Conservation (phyloP, 176 grass and related monocot genomes). For the Carex pumila region DNA sequence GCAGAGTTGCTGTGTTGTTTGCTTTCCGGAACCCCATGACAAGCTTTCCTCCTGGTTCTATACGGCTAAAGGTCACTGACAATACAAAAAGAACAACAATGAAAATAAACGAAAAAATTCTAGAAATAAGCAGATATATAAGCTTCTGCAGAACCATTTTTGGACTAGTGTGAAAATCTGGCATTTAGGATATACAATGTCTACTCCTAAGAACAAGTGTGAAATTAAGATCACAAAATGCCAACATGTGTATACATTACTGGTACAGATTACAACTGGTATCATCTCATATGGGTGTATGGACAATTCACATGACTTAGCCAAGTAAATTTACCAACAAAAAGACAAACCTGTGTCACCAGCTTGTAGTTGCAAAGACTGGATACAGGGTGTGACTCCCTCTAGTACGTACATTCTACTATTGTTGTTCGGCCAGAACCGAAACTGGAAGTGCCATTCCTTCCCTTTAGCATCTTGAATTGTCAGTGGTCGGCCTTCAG, state of each 20-base stretch:
- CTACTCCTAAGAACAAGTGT: background rate
- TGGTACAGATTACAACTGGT: background rate
- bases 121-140: background rate
- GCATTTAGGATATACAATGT: background rate
- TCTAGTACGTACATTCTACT: slow-evolving; percentile 99
- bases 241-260: background rate
- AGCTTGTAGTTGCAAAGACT: slow-evolving; percentile 97
- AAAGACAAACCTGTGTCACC: slow-evolving; percentile 86
- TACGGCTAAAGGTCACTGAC: slow-evolving; percentile 94
- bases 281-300: background rate
- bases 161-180: slow-evolving; percentile 14
- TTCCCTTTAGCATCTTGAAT: slow-evolving; percentile 98
- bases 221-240: background rate
- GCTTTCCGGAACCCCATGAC: slow-evolving; percentile 99
- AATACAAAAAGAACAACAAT: slow-evolving; percentile 1
- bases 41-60: slow-evolving; percentile 98
- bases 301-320: background rate
- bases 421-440: slow-evolving; percentile 99
- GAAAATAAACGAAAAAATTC: slow-evolving; percentile 15
- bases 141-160: slow-evolving; percentile 8
- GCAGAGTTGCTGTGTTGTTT: slow-evolving; percentile 74
- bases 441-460: slow-evolving; percentile 99
- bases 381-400: slow-evolving; percentile 98
- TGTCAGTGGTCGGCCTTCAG: slow-evolving; percentile 95
- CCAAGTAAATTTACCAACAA: background rate